phyloP scores from a whole-genome alignment of 129 eudicot genomes.

The Tagetes erecta region DNA sequence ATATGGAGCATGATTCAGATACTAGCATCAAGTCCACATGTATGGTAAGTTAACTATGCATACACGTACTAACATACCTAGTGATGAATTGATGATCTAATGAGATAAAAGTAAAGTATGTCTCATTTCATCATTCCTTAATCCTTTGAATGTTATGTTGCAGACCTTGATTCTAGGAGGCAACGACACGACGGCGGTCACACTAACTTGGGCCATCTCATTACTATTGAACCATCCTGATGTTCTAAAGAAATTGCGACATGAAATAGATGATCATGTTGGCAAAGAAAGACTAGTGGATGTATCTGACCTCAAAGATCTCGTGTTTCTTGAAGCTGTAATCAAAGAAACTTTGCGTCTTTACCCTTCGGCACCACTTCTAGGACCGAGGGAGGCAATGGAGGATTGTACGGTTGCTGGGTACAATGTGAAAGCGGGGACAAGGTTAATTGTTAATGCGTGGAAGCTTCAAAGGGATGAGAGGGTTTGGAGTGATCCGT shows the following conservation, averaged over 20 bases:
- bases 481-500: conserved; percentile 32
- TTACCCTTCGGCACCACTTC: conserved; percentile 32
- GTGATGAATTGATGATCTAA: too few relatives aligned
- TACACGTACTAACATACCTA: too few relatives aligned
- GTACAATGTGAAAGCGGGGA: conserved; percentile 39
- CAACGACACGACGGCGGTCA: too few relatives aligned
- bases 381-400: conserved; percentile 23
- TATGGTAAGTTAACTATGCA: conserved; percentile 18
- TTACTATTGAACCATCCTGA: too few relatives aligned
- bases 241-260: conserved; percentile 16
- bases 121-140: too few relatives aligned
- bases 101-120: too few relatives aligned
- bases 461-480: conserved; percentile 46
- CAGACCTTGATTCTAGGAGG: conserved; percentile 32
- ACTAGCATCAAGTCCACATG: conserved; percentile 35
- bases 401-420: conserved; percentile 30
- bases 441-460: conserved; percentile 30
- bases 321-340: conserved; percentile 34
- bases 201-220: too few relatives aligned
- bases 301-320: conserved; percentile 36
- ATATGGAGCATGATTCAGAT: conserved; percentile 20
- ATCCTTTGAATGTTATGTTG: too few relatives aligned
- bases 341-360: conserved; percentile 39
- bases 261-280: conserved; percentile 31
- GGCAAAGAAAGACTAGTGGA: conserved; percentile 37